A percentile compares a stretch with the other conserved stretches of the same genome.
Evolutionary conservation across 768 basidiomycete species (phyloP).

Genomic region (Psilocybe sp.): DNA sequence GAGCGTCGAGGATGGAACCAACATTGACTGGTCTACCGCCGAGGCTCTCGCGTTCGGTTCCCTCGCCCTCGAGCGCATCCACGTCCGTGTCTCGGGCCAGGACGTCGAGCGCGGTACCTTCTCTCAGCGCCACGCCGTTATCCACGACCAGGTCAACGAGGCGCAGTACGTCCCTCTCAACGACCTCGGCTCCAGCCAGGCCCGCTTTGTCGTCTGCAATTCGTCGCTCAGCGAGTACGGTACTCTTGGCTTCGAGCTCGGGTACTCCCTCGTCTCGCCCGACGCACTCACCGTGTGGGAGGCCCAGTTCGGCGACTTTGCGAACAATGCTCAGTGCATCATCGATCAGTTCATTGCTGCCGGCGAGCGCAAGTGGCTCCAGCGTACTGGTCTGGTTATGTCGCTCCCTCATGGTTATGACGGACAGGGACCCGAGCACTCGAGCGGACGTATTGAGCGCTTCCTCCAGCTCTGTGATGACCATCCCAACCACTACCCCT

Average conservation of each 20-base stretch:
- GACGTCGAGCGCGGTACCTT: constrained; percentile 99
- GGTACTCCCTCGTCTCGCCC: constrained; percentile 97
- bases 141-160: constrained; percentile 95
- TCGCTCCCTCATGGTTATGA: constrained; percentile 94
- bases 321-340: constrained; percentile 95
- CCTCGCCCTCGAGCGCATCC: constrained; percentile 88
- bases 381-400: constrained; percentile 88
- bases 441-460: constrained; percentile 90
- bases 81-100: constrained; percentile 95
- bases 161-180: constrained; percentile 87
- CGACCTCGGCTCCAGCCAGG: constrained; percentile 83
- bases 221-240: constrained; percentile 96
- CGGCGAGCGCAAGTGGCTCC: constrained; percentile 97
- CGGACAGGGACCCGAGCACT: constrained; percentile 98
- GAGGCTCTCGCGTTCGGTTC: constrained; percentile 96
- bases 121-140: constrained; percentile 95
- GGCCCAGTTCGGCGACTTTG: constrained; percentile 98
- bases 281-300: constrained; percentile 95
- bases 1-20: constrained; percentile 84
- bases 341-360: constrained; percentile 99
- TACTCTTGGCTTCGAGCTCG: constrained; percentile 93
- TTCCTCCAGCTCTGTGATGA: constrained; percentile 99
- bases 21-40: constrained; percentile 98
- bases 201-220: constrained; percentile 94
- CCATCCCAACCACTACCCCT: constrained; percentile 89